phyloP scores from a whole-genome alignment of 495 filamentous ascomycete genomes.

The Neurospora pannonica region DNA sequence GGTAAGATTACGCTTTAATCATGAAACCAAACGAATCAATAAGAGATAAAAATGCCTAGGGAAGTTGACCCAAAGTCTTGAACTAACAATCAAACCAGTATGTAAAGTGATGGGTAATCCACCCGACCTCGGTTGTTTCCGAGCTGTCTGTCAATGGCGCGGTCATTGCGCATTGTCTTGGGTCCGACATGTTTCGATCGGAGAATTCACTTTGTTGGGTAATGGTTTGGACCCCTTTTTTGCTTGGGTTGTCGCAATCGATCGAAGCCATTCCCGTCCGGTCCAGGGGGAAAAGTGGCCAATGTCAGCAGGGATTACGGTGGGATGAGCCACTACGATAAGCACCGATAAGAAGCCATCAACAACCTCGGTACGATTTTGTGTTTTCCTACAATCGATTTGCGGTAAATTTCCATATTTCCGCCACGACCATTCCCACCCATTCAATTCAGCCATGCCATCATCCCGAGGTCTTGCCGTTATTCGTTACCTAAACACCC shows the following conservation, averaged over 20 bases:
- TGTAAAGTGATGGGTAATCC: no score
- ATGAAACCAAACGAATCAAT: no score
- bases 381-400: not conserved
- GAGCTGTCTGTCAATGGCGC: not conserved
- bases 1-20: no score
- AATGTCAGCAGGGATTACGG: not conserved
- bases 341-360: not conserved
- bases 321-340: not conserved
- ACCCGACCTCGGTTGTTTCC: not conserved
- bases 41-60: no score
- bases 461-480: not conserved
- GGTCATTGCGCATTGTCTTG: not conserved
- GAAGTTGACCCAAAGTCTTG: no score
- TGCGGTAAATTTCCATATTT: not conserved
- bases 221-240: not conserved
- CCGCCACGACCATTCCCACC: not conserved
- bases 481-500: no score
- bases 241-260: not conserved
- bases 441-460: not conserved
- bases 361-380: not conserved
- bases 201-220: not conserved
- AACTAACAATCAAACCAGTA: no score
- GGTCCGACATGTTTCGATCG: not conserved
- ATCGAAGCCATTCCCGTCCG: not conserved
- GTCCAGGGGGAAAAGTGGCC: not conserved